These are phyloP conservation scores for Tetratostichococcus sp. DNA, from an alignment of 139 green algal genomes.

Conservation along the genomic window DNA sequence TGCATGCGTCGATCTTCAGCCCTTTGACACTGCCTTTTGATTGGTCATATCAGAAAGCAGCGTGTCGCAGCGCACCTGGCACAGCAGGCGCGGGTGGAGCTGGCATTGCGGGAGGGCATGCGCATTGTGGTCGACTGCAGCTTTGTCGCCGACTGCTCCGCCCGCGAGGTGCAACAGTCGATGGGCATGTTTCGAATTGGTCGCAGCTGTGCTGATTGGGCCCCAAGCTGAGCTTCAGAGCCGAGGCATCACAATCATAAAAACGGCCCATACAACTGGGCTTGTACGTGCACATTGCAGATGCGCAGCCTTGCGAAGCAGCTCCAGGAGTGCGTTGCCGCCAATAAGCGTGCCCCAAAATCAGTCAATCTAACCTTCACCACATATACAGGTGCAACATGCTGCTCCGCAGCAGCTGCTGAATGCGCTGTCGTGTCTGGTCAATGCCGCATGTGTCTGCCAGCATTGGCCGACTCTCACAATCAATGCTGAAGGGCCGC, in stretches of 20 bases:
- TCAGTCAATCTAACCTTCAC: conserved; percentile 11
- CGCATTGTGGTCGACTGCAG: conserved; percentile 2
- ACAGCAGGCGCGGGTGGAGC: neutral
- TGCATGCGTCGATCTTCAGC: too few relatives aligned
- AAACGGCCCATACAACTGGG: too few relatives aligned
- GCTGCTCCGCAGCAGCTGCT: neutral
- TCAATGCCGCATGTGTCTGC: too few relatives aligned
- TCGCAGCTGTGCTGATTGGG: too few relatives aligned
- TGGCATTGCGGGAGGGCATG: neutral
- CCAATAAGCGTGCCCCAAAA: neutral
- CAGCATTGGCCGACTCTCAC: neutral
- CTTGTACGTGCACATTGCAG: neutral
- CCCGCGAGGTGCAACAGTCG: neutral
- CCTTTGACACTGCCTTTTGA: too few relatives aligned
- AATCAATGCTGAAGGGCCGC: neutral
- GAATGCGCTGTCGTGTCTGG: too few relatives aligned
- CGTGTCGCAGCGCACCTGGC: neutral
- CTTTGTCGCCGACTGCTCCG: neutral
- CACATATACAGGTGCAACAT: conserved; percentile 1
- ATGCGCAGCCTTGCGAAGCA: conserved; percentile 21
- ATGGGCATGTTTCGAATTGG: too few relatives aligned
- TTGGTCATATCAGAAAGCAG: too few relatives aligned
- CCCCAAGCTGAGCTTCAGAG: too few relatives aligned
- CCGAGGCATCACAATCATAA: too few relatives aligned
- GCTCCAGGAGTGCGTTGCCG: conserved; percentile 13